Base-by-base conservation (phyloP, 352 stramenopile genomes). In the Phytophthora citricola region DNA sequence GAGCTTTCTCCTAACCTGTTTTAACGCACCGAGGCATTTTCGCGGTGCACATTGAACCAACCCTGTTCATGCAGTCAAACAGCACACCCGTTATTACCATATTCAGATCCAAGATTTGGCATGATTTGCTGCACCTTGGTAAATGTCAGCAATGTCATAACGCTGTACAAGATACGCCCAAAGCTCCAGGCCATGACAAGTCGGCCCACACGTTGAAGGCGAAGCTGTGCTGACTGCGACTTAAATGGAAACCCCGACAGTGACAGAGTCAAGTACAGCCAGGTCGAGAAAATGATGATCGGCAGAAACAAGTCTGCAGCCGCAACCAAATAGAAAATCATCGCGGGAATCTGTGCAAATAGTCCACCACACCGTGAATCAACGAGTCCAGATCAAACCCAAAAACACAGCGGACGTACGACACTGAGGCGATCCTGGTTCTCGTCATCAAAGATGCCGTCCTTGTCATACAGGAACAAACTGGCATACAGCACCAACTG, bases 191-290 rank as follows among this genome's bases (percentile, higher is more conserved):
- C 79, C 70, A 96, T 83, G 0, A 89, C 79, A 29, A 96, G 60
- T 12, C 74, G 69, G 0, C 83, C 83, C 0, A 94, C 83, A 10
- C 79, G 76, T 41, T 79, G 68, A 14, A 92, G 69, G n/a, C 86
- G 74, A 34, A 88, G 54, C 20, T 85, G 63, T 2, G 84, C 70
- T 8, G 86, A 86, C 32, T 63, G 63, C 9, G 81, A 92, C 52
- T 95, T 94, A 63, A 90, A 90, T 11, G 90, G 90, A 61, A 97
- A 97, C 3, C 89, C 90, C 11, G 90, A 95, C 41, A 97, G 80
- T 47, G 84, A 92, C 38, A 97, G 64, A 15, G 90, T 93, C 50
- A 97, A 75, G 68, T 97, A 97, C 24, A 96, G 63, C 84, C 91
- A 97, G 52, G 92, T 93, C 17, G 78, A 81, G n/a, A 95, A 78